Percentiles rank a stretch among this genome's conserved stretches.
Conservation (phyloP, 2,329 filamentous ascomycete genomes). For the Ceratocystis variospora region DNA sequence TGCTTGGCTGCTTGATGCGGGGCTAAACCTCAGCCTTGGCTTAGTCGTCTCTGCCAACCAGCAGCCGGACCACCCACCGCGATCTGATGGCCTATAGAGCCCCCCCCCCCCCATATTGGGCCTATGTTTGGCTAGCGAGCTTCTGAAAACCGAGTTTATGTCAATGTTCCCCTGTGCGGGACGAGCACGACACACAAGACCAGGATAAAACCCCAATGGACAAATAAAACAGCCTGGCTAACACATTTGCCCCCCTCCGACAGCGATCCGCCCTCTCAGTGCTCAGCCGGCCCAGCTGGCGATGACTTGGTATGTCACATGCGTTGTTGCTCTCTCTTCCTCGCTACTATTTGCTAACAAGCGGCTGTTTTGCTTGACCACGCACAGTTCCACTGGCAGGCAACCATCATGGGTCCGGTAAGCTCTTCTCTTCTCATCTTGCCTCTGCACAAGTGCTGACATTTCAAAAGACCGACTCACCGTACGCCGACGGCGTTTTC, state of each 20-base stretch:
- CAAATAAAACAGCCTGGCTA: not conserved
- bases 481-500: constrained; percentile 96
- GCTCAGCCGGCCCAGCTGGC: constrained; percentile 90
- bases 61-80: not conserved
- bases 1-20: not conserved
- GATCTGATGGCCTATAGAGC: no score
- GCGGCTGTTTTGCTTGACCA: not conserved
- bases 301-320: constrained; percentile 76
- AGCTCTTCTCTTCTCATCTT: constrained; percentile 31
- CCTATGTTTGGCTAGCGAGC: no score
- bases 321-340: not conserved
- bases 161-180: not conserved
- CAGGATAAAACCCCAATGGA: not conserved
- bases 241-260: constrained; percentile 16
- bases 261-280: constrained; percentile 96
- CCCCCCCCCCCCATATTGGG: no score
- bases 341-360: not conserved
- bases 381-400: constrained; percentile 96
- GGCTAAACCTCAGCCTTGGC: not conserved
- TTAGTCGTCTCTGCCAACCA: not conserved
- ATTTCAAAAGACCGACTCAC: constrained; percentile 62
- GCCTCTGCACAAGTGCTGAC: not conserved
- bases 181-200: not conserved
- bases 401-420: constrained; percentile 99
- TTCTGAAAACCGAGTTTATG: not conserved